Conservation (phyloP, 805 yeast species). For the Cyberlindnera mycetangii region DNA sequence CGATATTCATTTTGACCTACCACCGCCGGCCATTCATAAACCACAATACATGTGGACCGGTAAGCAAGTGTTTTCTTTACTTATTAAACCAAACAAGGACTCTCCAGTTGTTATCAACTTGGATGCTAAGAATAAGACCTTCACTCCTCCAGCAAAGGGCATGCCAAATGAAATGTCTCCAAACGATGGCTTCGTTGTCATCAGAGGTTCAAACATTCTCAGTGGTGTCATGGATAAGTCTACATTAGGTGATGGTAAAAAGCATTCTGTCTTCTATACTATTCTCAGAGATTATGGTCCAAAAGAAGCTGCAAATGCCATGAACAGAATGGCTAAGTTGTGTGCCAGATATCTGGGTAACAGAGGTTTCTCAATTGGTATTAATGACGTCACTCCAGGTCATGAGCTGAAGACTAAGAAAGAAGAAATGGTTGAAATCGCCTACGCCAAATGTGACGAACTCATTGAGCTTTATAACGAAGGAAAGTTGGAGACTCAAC, state of each 20-base stretch:
- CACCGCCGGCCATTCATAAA: slow-evolving; percentile 91
- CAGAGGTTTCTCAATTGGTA: slow-evolving; percentile 96
- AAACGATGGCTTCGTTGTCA: slow-evolving; percentile 90
- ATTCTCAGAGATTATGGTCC: slow-evolving; percentile 97
- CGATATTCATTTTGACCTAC: slow-evolving; percentile 79
- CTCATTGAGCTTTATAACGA: slow-evolving; percentile 72
- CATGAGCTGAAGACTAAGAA: slow-evolving; percentile 68
- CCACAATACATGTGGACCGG: slow-evolving; percentile 96
- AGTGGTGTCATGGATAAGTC: slow-evolving; percentile 98
- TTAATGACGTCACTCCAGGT: slow-evolving; percentile 96
- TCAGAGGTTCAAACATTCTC: slow-evolving; percentile 83
- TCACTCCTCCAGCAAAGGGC: slow-evolving; percentile 67
- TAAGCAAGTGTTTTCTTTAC: slow-evolving; percentile 85
- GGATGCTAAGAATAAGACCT: slow-evolving; percentile 94
- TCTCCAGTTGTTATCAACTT: slow-evolving; percentile 84
- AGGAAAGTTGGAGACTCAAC: slow-evolving; percentile 95
- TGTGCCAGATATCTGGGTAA: slow-evolving; percentile 95
- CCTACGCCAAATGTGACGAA: slow-evolving; percentile 89
- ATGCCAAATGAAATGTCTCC: slow-evolving; percentile 94
- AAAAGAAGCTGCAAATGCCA: slow-evolving; percentile 88
- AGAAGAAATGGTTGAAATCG: slow-evolving; percentile 85
- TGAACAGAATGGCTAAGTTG: slow-evolving; percentile 99
- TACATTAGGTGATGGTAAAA: slow-evolving; percentile 95
- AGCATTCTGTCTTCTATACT: slow-evolving; percentile 93
- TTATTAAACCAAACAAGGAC: slow-evolving; percentile 75